Evolutionary conservation across 345 rosid species (phyloP).

Genomic region (Pistacia integerrima): DNA sequence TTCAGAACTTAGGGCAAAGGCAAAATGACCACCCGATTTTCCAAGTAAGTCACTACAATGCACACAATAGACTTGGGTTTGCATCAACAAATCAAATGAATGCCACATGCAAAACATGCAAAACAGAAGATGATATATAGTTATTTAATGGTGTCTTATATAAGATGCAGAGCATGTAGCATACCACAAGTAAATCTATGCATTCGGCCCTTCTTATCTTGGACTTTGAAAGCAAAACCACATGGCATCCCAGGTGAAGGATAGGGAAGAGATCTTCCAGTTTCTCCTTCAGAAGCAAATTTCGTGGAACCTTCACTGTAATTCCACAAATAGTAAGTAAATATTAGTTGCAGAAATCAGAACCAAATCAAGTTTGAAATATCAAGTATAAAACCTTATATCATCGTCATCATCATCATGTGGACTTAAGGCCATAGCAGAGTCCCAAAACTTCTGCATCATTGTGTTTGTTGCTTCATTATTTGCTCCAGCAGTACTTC

Average conservation of each 20-base stretch:
- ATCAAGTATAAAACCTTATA: constrained; percentile 54
- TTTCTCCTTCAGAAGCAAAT: constrained; percentile 78
- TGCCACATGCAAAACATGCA: constrained; percentile 3
- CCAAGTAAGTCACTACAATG: constrained; percentile 5
- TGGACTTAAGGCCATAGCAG: constrained; percentile 82
- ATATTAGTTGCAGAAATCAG: constrained; percentile 10
- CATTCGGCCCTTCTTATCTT: constrained; percentile 80
- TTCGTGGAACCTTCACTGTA: constrained; percentile 86
- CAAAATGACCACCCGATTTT: neutral
- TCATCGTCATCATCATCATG: constrained; percentile 84
- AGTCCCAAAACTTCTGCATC: constrained; percentile 99
- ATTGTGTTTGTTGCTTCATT: constrained; percentile 76
- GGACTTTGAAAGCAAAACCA: constrained; percentile 78
- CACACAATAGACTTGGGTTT: constrained; percentile 1
- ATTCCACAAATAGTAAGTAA: constrained; percentile 24
- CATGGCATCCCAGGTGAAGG: constrained; percentile 41
- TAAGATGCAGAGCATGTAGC: constrained; percentile 12
- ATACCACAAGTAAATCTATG: constrained; percentile 95
- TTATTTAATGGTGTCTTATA: constrained; percentile 1
- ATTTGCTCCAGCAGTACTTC: constrained; percentile 66
- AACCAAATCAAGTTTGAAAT: constrained; percentile 9
- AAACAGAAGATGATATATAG: neutral
- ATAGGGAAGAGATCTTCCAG: constrained; percentile 57
- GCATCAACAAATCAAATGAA: constrained; percentile 16
- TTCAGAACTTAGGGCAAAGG: neutral